These are phyloP conservation scores for Gymnopus androsaceus DNA, from an alignment of 1,284 basidiomycete genomes.

Conservation along the genomic window DNA sequence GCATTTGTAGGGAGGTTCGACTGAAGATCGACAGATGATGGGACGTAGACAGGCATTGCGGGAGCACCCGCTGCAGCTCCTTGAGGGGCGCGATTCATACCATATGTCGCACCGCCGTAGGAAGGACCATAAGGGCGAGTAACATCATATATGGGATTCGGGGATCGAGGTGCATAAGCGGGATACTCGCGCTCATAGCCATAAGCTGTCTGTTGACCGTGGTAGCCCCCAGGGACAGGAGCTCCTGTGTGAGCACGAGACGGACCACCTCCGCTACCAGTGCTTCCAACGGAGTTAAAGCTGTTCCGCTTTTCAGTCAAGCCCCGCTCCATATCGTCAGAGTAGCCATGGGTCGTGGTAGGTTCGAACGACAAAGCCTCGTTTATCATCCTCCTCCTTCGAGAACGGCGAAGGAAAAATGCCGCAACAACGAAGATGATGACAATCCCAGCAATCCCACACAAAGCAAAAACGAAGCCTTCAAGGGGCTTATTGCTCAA, in stretches of 20 bases:
- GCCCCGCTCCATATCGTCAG: slow-evolving; percentile 28
- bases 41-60: background rate
- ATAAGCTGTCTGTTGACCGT: background rate
- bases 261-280: slow-evolving; percentile 34
- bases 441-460: slow-evolving; percentile 51
- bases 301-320: slow-evolving; percentile 32
- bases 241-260: background rate
- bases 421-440: slow-evolving; percentile 47
- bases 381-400: slow-evolving; percentile 44
- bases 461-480: slow-evolving; percentile 57
- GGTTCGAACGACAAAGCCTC: slow-evolving; percentile 62
- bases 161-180: slow-evolving; percentile 7
- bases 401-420: slow-evolving; percentile 50
- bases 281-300: slow-evolving; percentile 24
- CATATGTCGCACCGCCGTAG: background rate
- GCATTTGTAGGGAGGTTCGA: background rate
- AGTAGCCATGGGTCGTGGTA: slow-evolving; percentile 30
- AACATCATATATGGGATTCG: slow-evolving; percentile 10
- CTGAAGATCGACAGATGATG: background rate
- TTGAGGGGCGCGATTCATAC: background rate
- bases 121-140: background rate
- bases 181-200: slow-evolving; percentile 2
- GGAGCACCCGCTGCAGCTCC: background rate
- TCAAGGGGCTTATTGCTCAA: slow-evolving; percentile 63
- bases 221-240: background rate